Evolutionary conservation across 345 rosid genomes (phyloP).

Genomic region (Brassica nigra): DNA sequence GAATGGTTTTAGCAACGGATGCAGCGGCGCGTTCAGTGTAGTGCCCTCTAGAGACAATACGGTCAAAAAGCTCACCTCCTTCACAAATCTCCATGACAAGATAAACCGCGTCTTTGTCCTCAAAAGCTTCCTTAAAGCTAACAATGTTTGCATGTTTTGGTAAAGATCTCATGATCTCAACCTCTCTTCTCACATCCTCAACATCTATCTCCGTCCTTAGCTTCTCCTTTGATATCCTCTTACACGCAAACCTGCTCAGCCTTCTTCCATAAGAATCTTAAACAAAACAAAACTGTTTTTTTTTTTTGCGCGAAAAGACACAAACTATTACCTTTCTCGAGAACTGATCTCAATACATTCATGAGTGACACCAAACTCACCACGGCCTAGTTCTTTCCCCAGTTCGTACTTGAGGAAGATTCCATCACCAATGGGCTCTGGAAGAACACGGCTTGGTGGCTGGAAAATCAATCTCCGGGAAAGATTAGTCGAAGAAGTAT

Average conservation of each 20-base stretch:
- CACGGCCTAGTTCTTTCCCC: slow-evolving; percentile 78
- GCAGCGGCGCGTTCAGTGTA: slow-evolving; percentile 85
- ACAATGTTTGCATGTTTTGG: slow-evolving; percentile 85
- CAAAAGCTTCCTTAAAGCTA: slow-evolving; percentile 70
- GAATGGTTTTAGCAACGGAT: slow-evolving; percentile 61
- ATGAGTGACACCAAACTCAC: slow-evolving; percentile 86
- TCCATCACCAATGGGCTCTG: slow-evolving; percentile 48
- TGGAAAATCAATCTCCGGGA: slow-evolving; percentile 40
- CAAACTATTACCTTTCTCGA: slow-evolving; percentile 37
- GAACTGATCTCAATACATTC: slow-evolving; percentile 53
- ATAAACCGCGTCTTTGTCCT: slow-evolving; percentile 72
- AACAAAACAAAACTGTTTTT: neutral
- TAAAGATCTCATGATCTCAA: slow-evolving; percentile 75
- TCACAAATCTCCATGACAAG: slow-evolving; percentile 91
- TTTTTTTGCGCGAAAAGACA: neutral
- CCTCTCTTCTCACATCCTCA: slow-evolving; percentile 90
- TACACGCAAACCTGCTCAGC: slow-evolving; percentile 57
- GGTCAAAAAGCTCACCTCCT: slow-evolving; percentile 90
- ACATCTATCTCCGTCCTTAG: slow-evolving; percentile 80
- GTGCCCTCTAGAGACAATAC: slow-evolving; percentile 80
- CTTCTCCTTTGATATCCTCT: slow-evolving; percentile 82
- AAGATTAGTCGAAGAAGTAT: slow-evolving; percentile 33
- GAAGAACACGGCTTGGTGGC: slow-evolving; percentile 43
- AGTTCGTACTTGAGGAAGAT: slow-evolving; percentile 55
- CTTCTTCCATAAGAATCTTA: neutral